These are phyloP conservation scores for Paramecium caudatum DNA, from an alignment of 73 alveolate species.

Conservation along the genomic window DNA sequence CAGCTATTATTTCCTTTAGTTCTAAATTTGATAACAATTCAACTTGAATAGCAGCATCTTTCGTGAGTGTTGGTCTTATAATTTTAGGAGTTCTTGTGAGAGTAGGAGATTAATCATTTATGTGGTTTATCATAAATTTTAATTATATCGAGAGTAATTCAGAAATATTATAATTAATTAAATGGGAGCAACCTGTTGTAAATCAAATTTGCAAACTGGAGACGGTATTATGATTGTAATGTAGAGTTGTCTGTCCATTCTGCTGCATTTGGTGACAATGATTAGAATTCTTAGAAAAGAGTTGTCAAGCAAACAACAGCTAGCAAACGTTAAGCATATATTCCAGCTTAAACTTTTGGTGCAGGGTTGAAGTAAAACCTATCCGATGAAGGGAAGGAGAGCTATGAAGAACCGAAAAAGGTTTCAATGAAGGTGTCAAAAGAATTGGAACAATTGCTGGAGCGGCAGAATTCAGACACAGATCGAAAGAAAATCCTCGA, in stretches of 20 bases:
- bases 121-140: conserved; percentile 39
- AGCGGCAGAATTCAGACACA: conserved; percentile 56
- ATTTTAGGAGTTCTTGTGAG: neutral
- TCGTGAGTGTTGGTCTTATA: too few species aligned
- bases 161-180: neutral
- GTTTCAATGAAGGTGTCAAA: conserved; percentile 57
- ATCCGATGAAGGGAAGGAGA: conserved; percentile 52
- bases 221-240: conserved; percentile 7
- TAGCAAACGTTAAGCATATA: conserved; percentile 46
- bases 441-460: conserved; percentile 64
- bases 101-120: neutral
- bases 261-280: conserved; percentile 62
- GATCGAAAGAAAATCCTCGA: conserved; percentile 66
- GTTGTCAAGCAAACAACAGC: conserved; percentile 28
- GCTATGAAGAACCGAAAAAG: conserved; percentile 60
- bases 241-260: conserved; percentile 57
- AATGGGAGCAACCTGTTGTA: conserved; percentile 72
- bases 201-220: neutral
- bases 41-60: conserved; percentile 6
- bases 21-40: conserved; percentile 13
- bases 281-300: neutral
- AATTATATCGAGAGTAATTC: neutral
- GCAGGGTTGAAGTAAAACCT: conserved; percentile 37
- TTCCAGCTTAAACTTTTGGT: conserved; percentile 52
- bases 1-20: conserved; percentile 17